Percentiles rank a stretch among this genome's conserved stretches.
Conservation (phyloP, 192 early-diverging fungal genomes). For the Spizellomyces punctatus region DNA sequence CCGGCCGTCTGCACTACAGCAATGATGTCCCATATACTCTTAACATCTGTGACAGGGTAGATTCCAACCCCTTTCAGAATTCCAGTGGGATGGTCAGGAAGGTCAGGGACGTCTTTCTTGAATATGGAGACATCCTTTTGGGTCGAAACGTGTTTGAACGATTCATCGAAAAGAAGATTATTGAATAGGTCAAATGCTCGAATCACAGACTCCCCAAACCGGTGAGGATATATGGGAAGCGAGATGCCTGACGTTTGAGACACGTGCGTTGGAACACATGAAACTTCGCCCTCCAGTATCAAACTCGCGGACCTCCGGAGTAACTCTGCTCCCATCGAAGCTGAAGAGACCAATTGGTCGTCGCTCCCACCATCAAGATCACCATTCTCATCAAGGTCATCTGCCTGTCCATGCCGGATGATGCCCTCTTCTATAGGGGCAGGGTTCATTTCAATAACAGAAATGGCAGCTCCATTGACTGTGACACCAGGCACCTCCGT, state of each 20-base stretch:
- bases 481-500: neutral
- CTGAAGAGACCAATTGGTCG: neutral
- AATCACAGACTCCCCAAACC: neutral
- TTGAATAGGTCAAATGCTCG: slow-evolving; percentile 16
- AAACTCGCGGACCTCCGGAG: neutral
- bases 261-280: neutral
- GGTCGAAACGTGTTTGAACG: slow-evolving; percentile 11
- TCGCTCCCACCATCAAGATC: neutral
- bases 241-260: slow-evolving; percentile 4
- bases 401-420: neutral
- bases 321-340: neutral
- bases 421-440: neutral
- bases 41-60: neutral
- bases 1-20: slow-evolving; percentile 27
- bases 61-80: slow-evolving; percentile 22
- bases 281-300: neutral
- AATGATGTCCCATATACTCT: slow-evolving; percentile 20
- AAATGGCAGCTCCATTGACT: neutral
- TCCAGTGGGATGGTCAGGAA: slow-evolving; percentile 20
- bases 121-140: slow-evolving; percentile 23
- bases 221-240: slow-evolving; percentile 14
- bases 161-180: slow-evolving; percentile 11
- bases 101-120: slow-evolving; percentile 16
- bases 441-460: neutral
- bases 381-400: neutral